phyloP scores from a whole-genome alignment of 371 early-diverging fungal genomes.

The Rhizopus sp. region DNA sequence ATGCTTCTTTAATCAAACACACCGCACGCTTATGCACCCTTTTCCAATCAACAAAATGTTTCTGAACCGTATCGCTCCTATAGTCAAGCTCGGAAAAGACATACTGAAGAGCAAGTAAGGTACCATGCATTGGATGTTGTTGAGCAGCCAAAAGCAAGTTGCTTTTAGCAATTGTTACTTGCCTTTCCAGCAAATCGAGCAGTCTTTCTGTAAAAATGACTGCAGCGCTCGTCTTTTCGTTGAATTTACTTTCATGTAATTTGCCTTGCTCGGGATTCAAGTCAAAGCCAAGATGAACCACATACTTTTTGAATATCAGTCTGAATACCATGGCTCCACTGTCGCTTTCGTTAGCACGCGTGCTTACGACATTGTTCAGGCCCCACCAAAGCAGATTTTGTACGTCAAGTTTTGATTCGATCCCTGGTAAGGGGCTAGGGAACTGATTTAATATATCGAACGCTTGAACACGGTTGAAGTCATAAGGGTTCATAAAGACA shows the following conservation, averaged over 20 bases:
- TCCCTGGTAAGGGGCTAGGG: conserved; percentile 61
- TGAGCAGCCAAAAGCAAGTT: conserved; percentile 74
- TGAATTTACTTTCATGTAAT: conserved; percentile 12
- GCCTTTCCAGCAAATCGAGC: conserved; percentile 51
- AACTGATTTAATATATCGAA: conserved; percentile 64
- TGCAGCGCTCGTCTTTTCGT: conserved; percentile 1
- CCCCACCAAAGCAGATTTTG: conserved; percentile 68
- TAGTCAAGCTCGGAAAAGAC: conserved; percentile 63
- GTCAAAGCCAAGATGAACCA: conserved; percentile 54
- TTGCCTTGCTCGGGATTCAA: conserved; percentile 41
- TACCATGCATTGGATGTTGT: conserved; percentile 74
- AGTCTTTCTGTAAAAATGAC: conserved; percentile 54
- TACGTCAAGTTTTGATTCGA: conserved; percentile 41
- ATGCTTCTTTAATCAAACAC: conserved; percentile 51
- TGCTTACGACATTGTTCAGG: conserved; percentile 62
- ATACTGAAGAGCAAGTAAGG: conserved; percentile 71
- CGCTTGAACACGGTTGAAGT: conserved; percentile 67
- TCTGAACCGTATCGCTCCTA: conserved; percentile 29
- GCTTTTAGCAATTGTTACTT: conserved; percentile 55
- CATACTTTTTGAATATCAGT: conserved; percentile 78
- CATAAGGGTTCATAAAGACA: conserved; percentile 68
- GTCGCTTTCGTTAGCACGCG: conserved; percentile 81
- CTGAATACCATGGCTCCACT: conserved; percentile 81
- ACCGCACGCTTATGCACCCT: conserved; percentile 45
- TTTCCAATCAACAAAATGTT: conserved; percentile 46